A percentile compares a stretch with the other conserved stretches of the same genome.
Evolutionary conservation across 2,329 filamentous ascomycete genomes (phyloP).

Genomic region (Botrytis fabae): DNA sequence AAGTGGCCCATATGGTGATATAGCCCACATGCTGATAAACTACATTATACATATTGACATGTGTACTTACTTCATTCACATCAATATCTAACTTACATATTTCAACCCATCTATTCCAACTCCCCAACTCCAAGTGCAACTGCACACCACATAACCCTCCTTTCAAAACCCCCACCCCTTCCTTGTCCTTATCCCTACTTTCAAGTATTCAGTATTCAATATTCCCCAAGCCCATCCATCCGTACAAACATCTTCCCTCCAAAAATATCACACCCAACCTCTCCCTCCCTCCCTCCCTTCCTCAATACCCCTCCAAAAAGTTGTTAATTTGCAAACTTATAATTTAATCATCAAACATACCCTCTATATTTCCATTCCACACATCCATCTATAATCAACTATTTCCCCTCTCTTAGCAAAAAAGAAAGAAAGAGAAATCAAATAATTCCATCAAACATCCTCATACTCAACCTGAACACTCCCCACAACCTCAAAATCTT

Average conservation of each 20-base stretch:
- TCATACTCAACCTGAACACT: neutral
- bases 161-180: no score
- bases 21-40: no score
- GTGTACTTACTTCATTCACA: neutral
- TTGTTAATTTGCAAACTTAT: neutral
- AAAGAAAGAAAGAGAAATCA: neutral
- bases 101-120: neutral
- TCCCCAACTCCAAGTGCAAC: neutral
- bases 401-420: rapidly evolving
- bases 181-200: no score
- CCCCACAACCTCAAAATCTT: no score
- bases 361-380: rapidly evolving
- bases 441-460: neutral
- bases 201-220: no score
- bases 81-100: neutral
- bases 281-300: neutral
- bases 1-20: no score
- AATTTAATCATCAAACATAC: rapidly evolving
- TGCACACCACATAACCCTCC: no score
- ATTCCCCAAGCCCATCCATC: neutral
- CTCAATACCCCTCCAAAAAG: neutral
- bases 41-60: rapidly evolving
- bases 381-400: neutral
- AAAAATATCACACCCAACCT: neutral
- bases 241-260: neutral